These are phyloP conservation scores for Monosporascus sp. DNA, from an alignment of 2,329 filamentous ascomycete species.

Conservation along the genomic window DNA sequence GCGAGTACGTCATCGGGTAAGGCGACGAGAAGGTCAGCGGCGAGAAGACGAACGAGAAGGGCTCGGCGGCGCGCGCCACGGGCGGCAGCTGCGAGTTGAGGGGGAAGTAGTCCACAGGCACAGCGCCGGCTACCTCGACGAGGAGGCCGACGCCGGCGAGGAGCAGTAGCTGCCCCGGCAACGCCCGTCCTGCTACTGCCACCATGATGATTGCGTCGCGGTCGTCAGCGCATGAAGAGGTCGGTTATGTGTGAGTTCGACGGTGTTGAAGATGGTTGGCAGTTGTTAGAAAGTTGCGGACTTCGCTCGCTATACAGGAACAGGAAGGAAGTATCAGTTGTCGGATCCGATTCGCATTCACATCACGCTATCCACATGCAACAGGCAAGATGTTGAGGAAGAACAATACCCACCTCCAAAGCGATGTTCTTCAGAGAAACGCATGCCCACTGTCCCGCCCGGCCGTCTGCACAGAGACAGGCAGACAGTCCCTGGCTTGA, in stretches of 20 bases:
- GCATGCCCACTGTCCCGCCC: background rate
- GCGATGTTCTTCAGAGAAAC: background rate
- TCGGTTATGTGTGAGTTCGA: background rate
- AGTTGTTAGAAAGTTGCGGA: background rate
- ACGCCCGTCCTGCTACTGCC: slow-evolving; percentile 8
- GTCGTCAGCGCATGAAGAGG: background rate
- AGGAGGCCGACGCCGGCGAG: slow-evolving; percentile 26
- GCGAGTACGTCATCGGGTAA: slow-evolving; percentile 57
- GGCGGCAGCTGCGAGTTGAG: slow-evolving; percentile 81
- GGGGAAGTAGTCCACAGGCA: slow-evolving; percentile 55
- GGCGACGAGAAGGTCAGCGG: slow-evolving; percentile 65
- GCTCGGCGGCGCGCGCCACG: slow-evolving; percentile 62
- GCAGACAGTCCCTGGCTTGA: background rate
- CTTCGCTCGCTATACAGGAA: background rate
- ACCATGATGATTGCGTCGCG: slow-evolving; percentile 12
- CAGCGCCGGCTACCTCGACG: slow-evolving; percentile 24
- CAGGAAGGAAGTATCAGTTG: too few species aligned
- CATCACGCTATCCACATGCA: background rate
- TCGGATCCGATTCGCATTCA: background rate
- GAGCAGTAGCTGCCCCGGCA: background rate
- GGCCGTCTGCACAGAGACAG: background rate
- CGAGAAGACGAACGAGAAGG: slow-evolving; percentile 68
- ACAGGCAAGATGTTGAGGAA: background rate
- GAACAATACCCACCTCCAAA: background rate
- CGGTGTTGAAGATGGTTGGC: background rate